Percentiles rank a stretch among this genome's conserved stretches.
phyloP scores from a whole-genome alignment of 495 filamentous ascomycete genomes.

The Elasticomyces elasticus region DNA sequence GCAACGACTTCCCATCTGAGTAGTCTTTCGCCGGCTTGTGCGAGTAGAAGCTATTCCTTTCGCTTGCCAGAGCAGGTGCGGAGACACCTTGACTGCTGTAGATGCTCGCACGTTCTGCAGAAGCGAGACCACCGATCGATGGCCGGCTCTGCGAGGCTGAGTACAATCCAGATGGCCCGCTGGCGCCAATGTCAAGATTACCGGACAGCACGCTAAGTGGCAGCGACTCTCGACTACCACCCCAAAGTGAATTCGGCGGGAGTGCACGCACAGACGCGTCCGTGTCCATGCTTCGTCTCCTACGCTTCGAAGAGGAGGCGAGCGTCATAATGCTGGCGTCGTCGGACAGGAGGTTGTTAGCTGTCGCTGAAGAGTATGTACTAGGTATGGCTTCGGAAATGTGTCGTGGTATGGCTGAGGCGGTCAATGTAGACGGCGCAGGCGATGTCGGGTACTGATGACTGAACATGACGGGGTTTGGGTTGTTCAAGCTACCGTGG shows the following conservation, averaged over 20 bases:
- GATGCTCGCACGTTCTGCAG: constrained; percentile 71
- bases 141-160: constrained; percentile 35
- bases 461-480: constrained; percentile 61
- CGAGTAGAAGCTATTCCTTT: constrained; percentile 73
- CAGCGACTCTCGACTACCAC: constrained; percentile 76
- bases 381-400: constrained; percentile 55
- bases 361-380: constrained; percentile 80
- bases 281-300: constrained; percentile 84
- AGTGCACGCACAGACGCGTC: constrained; percentile 90
- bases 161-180: constrained; percentile 38
- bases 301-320: constrained; percentile 89
- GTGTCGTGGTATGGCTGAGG: constrained; percentile 70
- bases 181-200: constrained; percentile 44
- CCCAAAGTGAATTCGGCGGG: constrained; percentile 84
- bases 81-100: constrained; percentile 64
- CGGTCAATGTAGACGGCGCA: constrained; percentile 37
- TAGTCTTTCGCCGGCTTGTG: constrained; percentile 40
- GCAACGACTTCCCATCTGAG: constrained; percentile 16
- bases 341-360: constrained; percentile 84
- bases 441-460: constrained; percentile 76
- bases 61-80: constrained; percentile 51
- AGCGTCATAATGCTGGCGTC: constrained; percentile 93
- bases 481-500: constrained; percentile 21
- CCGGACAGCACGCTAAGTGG: constrained; percentile 81
- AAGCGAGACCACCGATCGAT: constrained; percentile 52